A percentile compares a stretch with the other conserved stretches of the same genome.
phyloP scores from a whole-genome alignment of 768 basidiomycete genomes.

The Boletus rubroflammeus region DNA sequence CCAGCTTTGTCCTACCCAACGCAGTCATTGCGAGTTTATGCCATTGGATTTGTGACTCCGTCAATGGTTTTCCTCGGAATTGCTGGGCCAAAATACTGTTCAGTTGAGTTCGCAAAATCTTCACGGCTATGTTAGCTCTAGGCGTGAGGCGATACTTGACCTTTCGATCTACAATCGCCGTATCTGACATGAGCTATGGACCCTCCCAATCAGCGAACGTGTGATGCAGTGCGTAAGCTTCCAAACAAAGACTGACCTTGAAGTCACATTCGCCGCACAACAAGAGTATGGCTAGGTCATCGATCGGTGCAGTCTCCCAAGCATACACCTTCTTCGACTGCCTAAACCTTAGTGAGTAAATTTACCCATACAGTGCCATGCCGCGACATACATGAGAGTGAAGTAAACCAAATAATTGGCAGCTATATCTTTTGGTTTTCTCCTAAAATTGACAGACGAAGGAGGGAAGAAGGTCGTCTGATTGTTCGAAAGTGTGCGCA shows the following conservation, averaged over 20 bases:
- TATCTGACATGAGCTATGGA: conserved; percentile 63
- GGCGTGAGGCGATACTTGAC: conserved; percentile 67
- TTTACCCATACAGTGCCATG: neutral
- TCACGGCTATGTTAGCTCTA: conserved; percentile 76
- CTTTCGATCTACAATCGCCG: conserved; percentile 81
- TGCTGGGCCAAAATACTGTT: conserved; percentile 56
- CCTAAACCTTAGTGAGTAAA: conserved; percentile 42
- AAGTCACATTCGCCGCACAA: conserved; percentile 90
- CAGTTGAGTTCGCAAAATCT: conserved; percentile 68
- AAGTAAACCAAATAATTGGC: conserved; percentile 78
- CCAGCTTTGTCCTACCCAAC: conserved; percentile 50
- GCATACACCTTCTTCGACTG: conserved; percentile 90
- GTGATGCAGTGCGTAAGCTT: neutral
- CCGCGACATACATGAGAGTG: conserved; percentile 68
- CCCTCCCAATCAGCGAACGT: conserved; percentile 2
- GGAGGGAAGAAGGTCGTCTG: conserved; percentile 81
- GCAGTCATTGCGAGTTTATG: conserved; percentile 64
- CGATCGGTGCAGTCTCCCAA: conserved; percentile 90
- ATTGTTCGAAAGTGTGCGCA: conserved; percentile 81
- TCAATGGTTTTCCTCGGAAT: conserved; percentile 60
- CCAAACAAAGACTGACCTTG: conserved; percentile 49
- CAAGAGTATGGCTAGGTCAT: conserved; percentile 76
- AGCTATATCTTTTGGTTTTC: conserved; percentile 63
- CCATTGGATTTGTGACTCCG: conserved; percentile 63
- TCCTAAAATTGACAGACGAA: conserved; percentile 84